Evolutionary conservation across 2,329 filamentous ascomycete species (phyloP), one percentile per base, ranked within the genome.

Genomic region (Ophiostoma sp.): DNA sequence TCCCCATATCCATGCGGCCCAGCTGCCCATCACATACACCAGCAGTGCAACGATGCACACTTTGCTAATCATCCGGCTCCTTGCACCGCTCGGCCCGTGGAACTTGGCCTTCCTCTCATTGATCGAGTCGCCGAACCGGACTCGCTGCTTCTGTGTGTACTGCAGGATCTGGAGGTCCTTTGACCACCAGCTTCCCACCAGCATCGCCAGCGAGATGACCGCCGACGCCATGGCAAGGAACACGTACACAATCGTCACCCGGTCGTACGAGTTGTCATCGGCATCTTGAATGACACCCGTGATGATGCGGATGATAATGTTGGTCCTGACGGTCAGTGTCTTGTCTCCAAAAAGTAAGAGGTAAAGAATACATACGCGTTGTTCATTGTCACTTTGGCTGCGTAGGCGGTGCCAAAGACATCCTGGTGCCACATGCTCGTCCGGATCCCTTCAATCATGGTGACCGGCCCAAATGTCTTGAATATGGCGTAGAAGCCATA

Each of bases 301-400:
- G n/a, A 64, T 64, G n/a, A 64, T 44, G 62, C 62, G 62, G n/a
- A 45, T 45, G 62, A 64, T 64, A 64, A 64, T 64, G 62, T 64
- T 64, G 36, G 38, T 64, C 49, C 49, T 55, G n/a, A 27, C 2
- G 9, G 49, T 55, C 18, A 52, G 47, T 18, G 47, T 18, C 9
- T 52, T 52, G n/a, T 18, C 5, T 18, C 6, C 9, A 27, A 11
- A 18, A 52, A 9, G 5, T 7, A 7, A 18, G 16, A 52, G n/a
- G 12, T 2, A 44, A 8, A 18, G 49, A 9, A 9, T 55, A 55
- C 49, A 9, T 9, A 55, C 40, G 62, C 36, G 18, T 64, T 64
- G 41, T 64, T 64, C 36, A 64, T 64, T 5, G 36, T 41, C 4
- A 64, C 38, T 41, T 64, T 64, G 41, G 38, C 38, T 7, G 36